Evolutionary conservation across 2,329 filamentous ascomycete species (phyloP), one percentile per base, ranked within the genome.

Genomic region (Stagonosporopsis rhizophila): DNA sequence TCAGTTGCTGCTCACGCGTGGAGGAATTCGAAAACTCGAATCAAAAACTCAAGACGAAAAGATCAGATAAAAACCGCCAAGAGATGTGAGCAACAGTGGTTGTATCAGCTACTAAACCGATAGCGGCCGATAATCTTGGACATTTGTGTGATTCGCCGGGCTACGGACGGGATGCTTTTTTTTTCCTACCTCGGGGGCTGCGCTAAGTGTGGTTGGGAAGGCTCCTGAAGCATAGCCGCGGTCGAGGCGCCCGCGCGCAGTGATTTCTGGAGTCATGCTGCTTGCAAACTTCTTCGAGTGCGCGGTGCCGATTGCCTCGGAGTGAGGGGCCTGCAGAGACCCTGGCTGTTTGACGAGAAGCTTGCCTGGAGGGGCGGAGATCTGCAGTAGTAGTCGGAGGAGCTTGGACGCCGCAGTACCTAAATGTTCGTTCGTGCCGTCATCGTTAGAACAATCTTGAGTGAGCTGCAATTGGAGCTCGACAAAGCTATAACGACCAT

Each of bases 81-180:
- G 50, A 35, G 6, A 35, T 34, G 17, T 44, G 53, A 58, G 44
- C 40, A 58, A 49, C 48, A 56, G 37, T 41, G 23, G 45, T 50
- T 54, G 52, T 52, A 53, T 48, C 51, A 59, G 42, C 47, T 48
- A 49, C 45, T 65, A 63, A 64, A 64, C 66, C 66, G 60, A 63
- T 51, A 60, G 51, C 58, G 56, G 59, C 64, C 57, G 60, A 37
- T 15, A 45, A 35, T 28, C 44, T 27, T 39, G 49, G 19, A 19
- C 28, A 20, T 35, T 23, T 6, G 28, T 30, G 22, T 38, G 53
- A 67, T 65, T 67, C 60, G 66, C 38, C 42, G 44, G 53, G 45
- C 6, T 32, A 39, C 35, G n/a, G 20, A 19, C 40, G 46, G 41
- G 27, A 35, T 28, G 48, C 32, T 17, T 45, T 51, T 37, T 32